phyloP scores from a whole-genome alignment of 495 filamentous ascomycete genomes.

The Hypoxylon trugodes region DNA sequence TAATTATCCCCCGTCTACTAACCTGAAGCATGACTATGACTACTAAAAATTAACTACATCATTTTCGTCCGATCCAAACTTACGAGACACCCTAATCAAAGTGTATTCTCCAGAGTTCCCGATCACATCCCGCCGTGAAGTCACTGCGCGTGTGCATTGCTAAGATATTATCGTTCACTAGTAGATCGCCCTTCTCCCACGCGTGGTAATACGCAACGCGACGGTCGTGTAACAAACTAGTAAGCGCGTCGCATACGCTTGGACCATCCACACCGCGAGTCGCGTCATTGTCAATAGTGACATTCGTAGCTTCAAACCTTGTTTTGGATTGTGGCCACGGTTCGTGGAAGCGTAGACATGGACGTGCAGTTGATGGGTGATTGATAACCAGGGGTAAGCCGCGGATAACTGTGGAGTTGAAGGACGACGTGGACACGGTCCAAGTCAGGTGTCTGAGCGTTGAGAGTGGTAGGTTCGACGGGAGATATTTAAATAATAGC shows the following conservation, averaged over 20 bases:
- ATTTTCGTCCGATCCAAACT: neutral
- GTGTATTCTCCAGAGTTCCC: conserved; percentile 32
- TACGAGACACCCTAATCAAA: conserved; percentile 12
- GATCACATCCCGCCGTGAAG: conserved; percentile 39
- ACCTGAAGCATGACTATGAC: no score
- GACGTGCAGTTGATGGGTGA: conserved; percentile 53
- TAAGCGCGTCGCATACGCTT: conserved; percentile 39
- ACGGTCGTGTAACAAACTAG: conserved; percentile 56
- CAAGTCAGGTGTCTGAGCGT: conserved; percentile 53
- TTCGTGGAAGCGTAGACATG: conserved; percentile 64
- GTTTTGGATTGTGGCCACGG: conserved; percentile 61
- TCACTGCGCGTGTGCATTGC: conserved; percentile 63
- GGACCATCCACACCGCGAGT: neutral
- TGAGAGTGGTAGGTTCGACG: conserved; percentile 48
- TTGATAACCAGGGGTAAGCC: conserved; percentile 58
- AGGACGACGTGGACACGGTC: conserved; percentile 53
- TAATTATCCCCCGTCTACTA: no score
- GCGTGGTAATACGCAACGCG: conserved; percentile 56
- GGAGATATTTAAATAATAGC: conserved; percentile 60
- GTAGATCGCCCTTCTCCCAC: conserved; percentile 65
- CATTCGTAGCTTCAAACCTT: conserved; percentile 55
- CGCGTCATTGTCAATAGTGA: conserved; percentile 54
- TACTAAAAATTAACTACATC: no score
- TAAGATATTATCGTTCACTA: conserved; percentile 62
- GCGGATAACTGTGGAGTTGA: conserved; percentile 49